Percentiles rank a stretch among this genome's conserved stretches.
Conservation (phyloP, 179 eudicot species). For the Silene noctiflora region DNA sequence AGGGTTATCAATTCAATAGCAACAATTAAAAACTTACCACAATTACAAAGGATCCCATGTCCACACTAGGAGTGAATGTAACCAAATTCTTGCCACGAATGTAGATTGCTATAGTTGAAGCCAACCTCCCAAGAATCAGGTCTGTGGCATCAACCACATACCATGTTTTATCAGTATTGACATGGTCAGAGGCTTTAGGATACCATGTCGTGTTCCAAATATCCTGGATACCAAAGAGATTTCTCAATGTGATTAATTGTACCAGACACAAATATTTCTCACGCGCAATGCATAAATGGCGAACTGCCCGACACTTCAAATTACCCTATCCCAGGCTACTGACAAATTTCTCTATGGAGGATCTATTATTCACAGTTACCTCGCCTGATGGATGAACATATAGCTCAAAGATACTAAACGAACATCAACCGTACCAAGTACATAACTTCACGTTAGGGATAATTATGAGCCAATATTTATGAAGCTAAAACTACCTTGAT, state of each 20-base stretch:
- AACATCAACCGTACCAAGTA: not conserved
- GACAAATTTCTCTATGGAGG: too few species aligned
- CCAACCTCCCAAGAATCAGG: conserved; percentile 81
- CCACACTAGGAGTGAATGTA: conserved; percentile 86
- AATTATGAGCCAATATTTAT: not conserved
- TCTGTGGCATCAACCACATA: conserved; percentile 90
- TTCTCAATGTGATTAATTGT: not conserved
- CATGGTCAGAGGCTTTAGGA: conserved; percentile 84
- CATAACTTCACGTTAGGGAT: not conserved
- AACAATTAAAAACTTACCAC: conserved; percentile 58
- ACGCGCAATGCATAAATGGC: not conserved
- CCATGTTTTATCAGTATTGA: conserved; percentile 81
- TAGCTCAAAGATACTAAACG: not conserved
- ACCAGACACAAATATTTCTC: not conserved
- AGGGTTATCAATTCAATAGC: not conserved
- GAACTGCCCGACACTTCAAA: not conserved
- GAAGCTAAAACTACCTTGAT: not conserved
- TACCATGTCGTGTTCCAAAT: conserved; percentile 95
- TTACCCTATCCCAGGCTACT: too few species aligned
- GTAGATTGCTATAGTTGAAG: conserved; percentile 70
- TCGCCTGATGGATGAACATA: not conserved
- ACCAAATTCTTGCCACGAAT: conserved; percentile 90
- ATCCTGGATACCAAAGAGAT: conserved; percentile 44
- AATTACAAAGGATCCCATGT: conserved; percentile 94
- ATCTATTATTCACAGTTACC: too few species aligned